A percentile compares a stretch with the other conserved stretches of the same genome.
Conservation (phyloP, 306 rosid genomes). For the Trifolium fragiferum region DNA sequence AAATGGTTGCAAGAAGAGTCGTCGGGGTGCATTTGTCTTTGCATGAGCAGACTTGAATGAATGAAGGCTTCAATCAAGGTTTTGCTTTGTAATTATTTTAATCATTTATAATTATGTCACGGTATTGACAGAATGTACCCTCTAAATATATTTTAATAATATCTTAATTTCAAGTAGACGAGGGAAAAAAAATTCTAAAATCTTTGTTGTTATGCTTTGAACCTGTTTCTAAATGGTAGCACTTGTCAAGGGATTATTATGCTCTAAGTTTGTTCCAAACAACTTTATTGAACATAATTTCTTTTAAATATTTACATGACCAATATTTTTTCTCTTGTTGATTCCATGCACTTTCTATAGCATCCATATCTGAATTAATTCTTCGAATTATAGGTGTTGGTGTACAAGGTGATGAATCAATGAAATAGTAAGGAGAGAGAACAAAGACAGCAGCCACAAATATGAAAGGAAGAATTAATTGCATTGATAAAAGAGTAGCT, state of each 20-base stretch:
- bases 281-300: conserved; percentile 29
- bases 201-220: conserved; percentile 48
- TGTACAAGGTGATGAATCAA: too few species aligned
- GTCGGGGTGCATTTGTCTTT: conserved; percentile 49
- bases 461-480: too few species aligned
- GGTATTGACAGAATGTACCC: conserved; percentile 45
- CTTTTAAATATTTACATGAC: background rate
- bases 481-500: too few species aligned
- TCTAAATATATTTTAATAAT: background rate
- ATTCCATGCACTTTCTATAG: conserved; percentile 15
- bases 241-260: conserved; percentile 46
- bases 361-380: conserved; percentile 16
- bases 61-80: conserved; percentile 72
- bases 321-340: background rate
- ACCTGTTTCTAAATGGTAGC: conserved; percentile 48
- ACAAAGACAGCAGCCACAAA: too few species aligned
- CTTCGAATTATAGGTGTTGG: background rate
- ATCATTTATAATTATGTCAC: conserved; percentile 32
- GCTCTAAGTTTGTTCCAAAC: conserved; percentile 31
- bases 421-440: too few species aligned
- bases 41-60: conserved; percentile 50
- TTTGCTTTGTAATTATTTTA: conserved; percentile 37
- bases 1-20: conserved; percentile 53
- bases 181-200: conserved; percentile 4
- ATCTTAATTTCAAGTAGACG: conserved; percentile 30